Evolutionary conservation across 495 filamentous ascomycete species (phyloP), one percentile per base, ranked within the genome.

Genomic region (Margaritispora aquatica): DNA sequence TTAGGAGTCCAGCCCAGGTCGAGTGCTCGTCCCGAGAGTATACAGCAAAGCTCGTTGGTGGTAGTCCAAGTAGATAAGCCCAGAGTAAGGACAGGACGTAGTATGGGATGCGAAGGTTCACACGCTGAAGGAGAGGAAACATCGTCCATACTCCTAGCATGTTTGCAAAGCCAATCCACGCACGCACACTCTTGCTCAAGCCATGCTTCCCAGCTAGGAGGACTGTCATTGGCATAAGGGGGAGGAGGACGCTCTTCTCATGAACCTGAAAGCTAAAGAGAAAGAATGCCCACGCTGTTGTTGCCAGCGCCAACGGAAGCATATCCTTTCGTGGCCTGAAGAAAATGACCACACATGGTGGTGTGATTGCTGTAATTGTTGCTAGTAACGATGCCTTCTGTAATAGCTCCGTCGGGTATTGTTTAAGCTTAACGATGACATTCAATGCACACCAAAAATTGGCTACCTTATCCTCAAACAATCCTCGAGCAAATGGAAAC

Each of bases 391-490:
- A 88, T 2, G 82, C 80, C n/a, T 82, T 81, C 68, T 96, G 90
- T 21, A 97, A 78, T 11, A 89, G 63, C 3, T 79, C 75, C 13
- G 80, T 60, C 8, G 85, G 83, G 49, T 87, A 89, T 44, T 83
- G 74, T 58, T 86, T 80, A 38, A 97, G 81, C 73, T 97, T 98
- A 74, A 96, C 78, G 50, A 93, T 76, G 0, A 92, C 85, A 71
- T 97, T 93, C 52, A 92, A 75, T 15, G 90, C 86, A 69, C 94
- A 98, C 94, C 94, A 98, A 66, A 96, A 84, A 65, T 98, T 98
- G 61, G 94, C 94, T 29, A 98, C 94, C 71, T 98, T 98, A 75
- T 97, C 94, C 75, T 98, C 94, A 68, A 97, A 98, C 26, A 97
- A 77, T 20, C 94, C 94, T 26, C 94, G 85, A 13, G 91, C 84